Conservation (phyloP, 768 basidiomycete genomes). For the Tulasnella sp. region DNA sequence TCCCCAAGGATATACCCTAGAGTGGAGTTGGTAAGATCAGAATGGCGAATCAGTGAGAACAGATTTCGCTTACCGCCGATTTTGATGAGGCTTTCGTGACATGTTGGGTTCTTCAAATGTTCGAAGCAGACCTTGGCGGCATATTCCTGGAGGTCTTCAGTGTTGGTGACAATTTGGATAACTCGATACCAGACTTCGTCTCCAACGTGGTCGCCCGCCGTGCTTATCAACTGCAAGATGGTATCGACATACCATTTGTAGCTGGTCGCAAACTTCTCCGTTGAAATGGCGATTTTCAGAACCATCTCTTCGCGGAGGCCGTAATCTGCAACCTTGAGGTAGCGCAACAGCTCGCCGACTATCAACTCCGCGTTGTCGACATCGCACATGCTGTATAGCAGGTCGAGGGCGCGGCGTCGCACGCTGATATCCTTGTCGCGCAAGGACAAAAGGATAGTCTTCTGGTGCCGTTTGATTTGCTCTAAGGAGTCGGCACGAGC, state of each 20-base stretch:
- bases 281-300: constrained; percentile 94
- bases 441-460: constrained; percentile 88
- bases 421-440: constrained; percentile 98
- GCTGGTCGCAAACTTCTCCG: constrained; percentile 96
- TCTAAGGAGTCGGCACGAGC: constrained; percentile 87
- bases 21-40: constrained; percentile 11
- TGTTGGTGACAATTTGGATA: constrained; percentile 97
- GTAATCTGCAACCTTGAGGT: constrained; percentile 95
- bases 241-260: constrained; percentile 99
- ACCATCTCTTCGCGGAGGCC: constrained; percentile 98
- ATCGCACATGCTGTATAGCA: constrained; percentile 99
- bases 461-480: constrained; percentile 92
- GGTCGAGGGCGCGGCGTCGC: constrained; percentile 85
- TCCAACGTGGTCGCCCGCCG: constrained; percentile 97
- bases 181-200: constrained; percentile 99
- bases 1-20: constrained; percentile 94
- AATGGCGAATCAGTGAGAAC: background rate
- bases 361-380: constrained; percentile 93
- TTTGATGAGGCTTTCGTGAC: constrained; percentile 93
- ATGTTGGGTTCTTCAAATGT: constrained; percentile 76
- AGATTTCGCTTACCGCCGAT: constrained; percentile 66
- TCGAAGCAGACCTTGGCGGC: constrained; percentile 90
- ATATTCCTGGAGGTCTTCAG: constrained; percentile 95
- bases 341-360: constrained; percentile 90
- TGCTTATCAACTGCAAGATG: constrained; percentile 89